Conservation (phyloP, 768 basidiomycete genomes). For the Pisolithus microcarpus region DNA sequence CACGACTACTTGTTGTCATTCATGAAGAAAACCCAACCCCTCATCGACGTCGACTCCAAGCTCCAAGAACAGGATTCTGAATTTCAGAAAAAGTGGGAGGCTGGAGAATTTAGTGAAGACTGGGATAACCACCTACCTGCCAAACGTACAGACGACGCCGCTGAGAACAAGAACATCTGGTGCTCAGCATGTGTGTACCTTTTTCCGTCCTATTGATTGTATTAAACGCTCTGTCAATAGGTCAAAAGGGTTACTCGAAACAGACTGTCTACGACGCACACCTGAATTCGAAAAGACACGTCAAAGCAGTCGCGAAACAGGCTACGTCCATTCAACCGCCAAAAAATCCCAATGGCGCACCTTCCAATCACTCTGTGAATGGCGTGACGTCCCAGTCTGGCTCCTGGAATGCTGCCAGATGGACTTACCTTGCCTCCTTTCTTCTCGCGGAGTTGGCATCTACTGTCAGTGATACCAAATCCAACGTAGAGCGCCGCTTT, state of each 20-base stretch:
- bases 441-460: constrained; percentile 59
- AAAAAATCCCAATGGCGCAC: constrained; percentile 29
- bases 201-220: constrained; percentile 1
- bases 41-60: constrained; percentile 67
- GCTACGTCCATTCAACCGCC: constrained; percentile 33
- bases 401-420: constrained; percentile 57
- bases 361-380: constrained; percentile 29
- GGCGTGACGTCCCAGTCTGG: constrained; percentile 33
- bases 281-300: constrained; percentile 89
- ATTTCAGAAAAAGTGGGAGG: constrained; percentile 78
- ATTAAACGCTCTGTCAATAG: constrained; percentile 33
- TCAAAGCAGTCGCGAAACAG: constrained; percentile 81
- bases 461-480: constrained; percentile 81
- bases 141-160: constrained; percentile 33
- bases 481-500: constrained; percentile 93
- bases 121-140: constrained; percentile 55
- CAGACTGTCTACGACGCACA: constrained; percentile 98
- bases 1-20: constrained; percentile 84
- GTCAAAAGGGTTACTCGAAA: constrained; percentile 92
- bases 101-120: constrained; percentile 54
- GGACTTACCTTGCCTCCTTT: constrained; percentile 62
- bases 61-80: constrained; percentile 57
- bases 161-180: constrained; percentile 73
- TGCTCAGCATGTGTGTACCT: constrained; percentile 77
- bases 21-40: constrained; percentile 74